Evolutionary conservation across 768 basidiomycete species (phyloP).

Genomic region (Boletus edulis): DNA sequence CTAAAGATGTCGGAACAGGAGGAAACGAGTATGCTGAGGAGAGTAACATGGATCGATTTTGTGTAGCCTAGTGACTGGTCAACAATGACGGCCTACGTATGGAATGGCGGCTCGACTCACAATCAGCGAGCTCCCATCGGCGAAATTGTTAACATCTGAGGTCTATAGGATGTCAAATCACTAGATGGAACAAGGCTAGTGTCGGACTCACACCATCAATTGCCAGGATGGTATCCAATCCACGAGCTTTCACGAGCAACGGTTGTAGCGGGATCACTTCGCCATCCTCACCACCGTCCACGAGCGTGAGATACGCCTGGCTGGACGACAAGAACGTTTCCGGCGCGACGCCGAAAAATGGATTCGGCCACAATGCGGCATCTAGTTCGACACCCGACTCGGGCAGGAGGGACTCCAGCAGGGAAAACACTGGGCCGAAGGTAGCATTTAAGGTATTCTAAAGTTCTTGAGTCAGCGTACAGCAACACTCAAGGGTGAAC

Average conservation of each 20-base stretch:
- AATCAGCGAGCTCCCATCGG: conserved; percentile 26
- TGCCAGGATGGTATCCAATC: conserved; percentile 48
- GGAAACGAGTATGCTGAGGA: conserved; percentile 34
- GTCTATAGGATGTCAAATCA: conserved; percentile 5
- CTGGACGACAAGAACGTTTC: conserved; percentile 33
- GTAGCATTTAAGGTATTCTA: conserved; percentile 13
- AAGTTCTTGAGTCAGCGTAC: not conserved
- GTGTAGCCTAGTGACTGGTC: conserved; percentile 20
- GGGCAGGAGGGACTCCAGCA: conserved; percentile 22
- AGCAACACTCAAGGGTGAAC: not conserved
- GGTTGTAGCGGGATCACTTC: conserved; percentile 49
- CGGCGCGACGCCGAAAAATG: conserved; percentile 36
- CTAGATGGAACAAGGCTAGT: not conserved
- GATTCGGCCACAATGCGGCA: conserved; percentile 35
- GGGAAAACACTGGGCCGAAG: conserved; percentile 10
- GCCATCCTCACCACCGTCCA: conserved; percentile 44
- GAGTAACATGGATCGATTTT: conserved; percentile 40
- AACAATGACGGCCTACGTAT: not conserved
- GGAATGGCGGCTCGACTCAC: conserved; percentile 15
- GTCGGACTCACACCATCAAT: conserved; percentile 39
- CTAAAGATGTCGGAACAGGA: conserved; percentile 24
- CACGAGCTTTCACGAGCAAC: conserved; percentile 44
- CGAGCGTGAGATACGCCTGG: conserved; percentile 32
- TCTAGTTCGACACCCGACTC: conserved; percentile 28
- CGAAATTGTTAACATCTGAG: conserved; percentile 16